Evolutionary conservation across 2,329 filamentous ascomycete genomes (phyloP).

Genomic region (Penicillium janthinellum): DNA sequence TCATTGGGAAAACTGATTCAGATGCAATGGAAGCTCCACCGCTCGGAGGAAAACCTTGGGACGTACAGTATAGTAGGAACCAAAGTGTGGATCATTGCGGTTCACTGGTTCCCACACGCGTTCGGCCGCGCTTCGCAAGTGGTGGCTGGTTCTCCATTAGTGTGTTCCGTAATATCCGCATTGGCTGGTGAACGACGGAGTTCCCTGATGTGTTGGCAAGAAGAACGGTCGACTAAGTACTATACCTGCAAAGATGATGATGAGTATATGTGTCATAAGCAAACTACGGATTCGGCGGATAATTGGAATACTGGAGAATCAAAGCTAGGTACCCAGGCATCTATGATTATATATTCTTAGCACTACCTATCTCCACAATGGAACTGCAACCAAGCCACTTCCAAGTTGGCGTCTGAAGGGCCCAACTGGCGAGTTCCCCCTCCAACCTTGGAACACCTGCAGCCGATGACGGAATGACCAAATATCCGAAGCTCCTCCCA

Average conservation of each 20-base stretch:
- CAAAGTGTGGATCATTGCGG: neutral
- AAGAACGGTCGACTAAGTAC: neutral
- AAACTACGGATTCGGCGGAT: neutral
- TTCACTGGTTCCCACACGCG: slow-evolving; percentile 14
- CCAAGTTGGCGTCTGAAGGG: neutral
- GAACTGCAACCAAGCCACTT: too few relatives aligned
- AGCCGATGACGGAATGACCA: slow-evolving; percentile 20
- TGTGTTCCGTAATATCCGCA: neutral
- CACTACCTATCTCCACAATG: too few relatives aligned
- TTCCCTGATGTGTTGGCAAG: neutral
- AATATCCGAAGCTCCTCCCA: slow-evolving; percentile 8
- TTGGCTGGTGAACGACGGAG: neutral
- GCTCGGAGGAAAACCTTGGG: neutral
- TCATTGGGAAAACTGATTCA: neutral
- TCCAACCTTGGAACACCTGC: neutral
- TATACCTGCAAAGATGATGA: neutral
- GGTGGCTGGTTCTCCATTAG: neutral
- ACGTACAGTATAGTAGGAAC: neutral
- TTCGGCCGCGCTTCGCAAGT: neutral
- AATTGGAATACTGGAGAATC: neutral
- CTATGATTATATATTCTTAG: too few relatives aligned
- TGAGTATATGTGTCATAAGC: neutral
- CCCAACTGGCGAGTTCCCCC: neutral
- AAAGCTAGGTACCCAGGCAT: neutral
- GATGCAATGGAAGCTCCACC: neutral